These are phyloP conservation scores for Nemania serpens DNA, from an alignment of 2,329 filamentous ascomycete genomes.

Conservation along the genomic window DNA sequence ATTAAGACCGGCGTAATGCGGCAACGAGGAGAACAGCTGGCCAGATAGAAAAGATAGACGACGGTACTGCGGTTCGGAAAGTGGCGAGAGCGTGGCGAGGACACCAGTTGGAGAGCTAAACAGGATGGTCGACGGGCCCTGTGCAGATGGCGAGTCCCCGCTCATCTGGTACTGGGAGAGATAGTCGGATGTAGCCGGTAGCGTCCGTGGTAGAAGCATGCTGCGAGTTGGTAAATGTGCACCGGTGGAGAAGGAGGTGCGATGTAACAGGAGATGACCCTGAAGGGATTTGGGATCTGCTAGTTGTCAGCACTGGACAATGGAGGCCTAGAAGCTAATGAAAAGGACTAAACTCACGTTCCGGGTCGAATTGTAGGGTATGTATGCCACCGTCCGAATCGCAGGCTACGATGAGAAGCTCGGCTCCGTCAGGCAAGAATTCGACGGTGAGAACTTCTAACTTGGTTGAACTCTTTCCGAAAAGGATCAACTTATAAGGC, in stretches of 20 bases:
- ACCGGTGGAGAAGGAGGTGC: slow-evolving; percentile 85
- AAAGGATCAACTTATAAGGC: slow-evolving; percentile 91
- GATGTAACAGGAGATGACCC: slow-evolving; percentile 83
- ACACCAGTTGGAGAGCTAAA: slow-evolving; percentile 77
- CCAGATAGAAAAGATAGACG: slow-evolving; percentile 80
- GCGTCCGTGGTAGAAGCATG: slow-evolving; percentile 73
- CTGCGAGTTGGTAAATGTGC: slow-evolving; percentile 76
- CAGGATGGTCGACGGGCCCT: slow-evolving; percentile 58
- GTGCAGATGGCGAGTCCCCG: slow-evolving; percentile 41
- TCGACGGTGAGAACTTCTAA: slow-evolving; percentile 83
- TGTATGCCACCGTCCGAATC: slow-evolving; percentile 88
- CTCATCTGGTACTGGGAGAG: slow-evolving; percentile 31
- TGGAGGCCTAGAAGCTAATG: background rate
- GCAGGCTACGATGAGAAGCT: slow-evolving; percentile 79
- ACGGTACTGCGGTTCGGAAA: slow-evolving; percentile 81
- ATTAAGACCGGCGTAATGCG: slow-evolving; percentile 80
- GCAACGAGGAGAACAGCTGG: slow-evolving; percentile 76
- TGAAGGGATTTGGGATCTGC: slow-evolving; percentile 90
- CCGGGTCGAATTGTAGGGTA: slow-evolving; percentile 90
- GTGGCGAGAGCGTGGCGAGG: slow-evolving; percentile 74
- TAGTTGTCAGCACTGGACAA: slow-evolving; percentile 32
- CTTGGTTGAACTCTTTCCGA: slow-evolving; percentile 81
- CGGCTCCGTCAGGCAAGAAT: slow-evolving; percentile 83
- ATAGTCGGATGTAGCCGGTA: slow-evolving; percentile 48
- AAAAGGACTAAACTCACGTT: slow-evolving; percentile 64